Evolutionary conservation across 164 flowering plant species (phyloP), one percentile per base, ranked within the genome.

Genomic region (Piper longum): DNA sequence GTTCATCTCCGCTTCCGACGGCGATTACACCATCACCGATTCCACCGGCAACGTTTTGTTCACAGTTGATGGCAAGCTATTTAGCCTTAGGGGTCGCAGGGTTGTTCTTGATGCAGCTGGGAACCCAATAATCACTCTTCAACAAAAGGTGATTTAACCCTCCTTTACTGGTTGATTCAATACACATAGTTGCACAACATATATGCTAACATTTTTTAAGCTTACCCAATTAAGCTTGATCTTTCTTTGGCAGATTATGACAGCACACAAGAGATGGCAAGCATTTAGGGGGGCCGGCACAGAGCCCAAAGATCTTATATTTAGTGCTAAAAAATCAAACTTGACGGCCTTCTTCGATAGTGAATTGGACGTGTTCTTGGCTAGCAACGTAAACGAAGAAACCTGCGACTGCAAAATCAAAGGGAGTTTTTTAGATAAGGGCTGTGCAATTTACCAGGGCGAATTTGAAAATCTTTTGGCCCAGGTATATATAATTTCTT

Each of bases 11-110:
- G 16, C 79, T 4, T 62, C 70, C 0, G 87, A 83, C 2, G 83
- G 84, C 4, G 77, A 64, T 63, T 85, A 85, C 17, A 72, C 54
- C 4, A 78, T 83, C 40, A 74, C 77, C 0, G 90, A 87, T 62
- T 54, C 57, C 6, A 77, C 80, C 43, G 85, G 80, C 16, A 78
- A 66, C 69, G 16, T 76, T 62, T 41, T 87, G 19, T 85, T 87
- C 75, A 78, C 66, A 57, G 77, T 85, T 16, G 77, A 80, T 56
- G 87, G 80, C 3, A 19, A 61, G 5, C 16, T 72, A 3, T 39
- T 75, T 11, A 76, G 72, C 67, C 59, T 84, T 19, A 83, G 69
- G 11, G 81, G 77, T 14, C 75, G 67, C 3, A 77, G 81, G 1
- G 65, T 70, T 40, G 64, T 83, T 36, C 61, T 79, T 14, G 89